A percentile compares a stretch with the other conserved stretches of the same genome.
Evolutionary conservation across 371 early-diverging fungal genomes (phyloP).

Genomic region (Mucor racemosus): DNA sequence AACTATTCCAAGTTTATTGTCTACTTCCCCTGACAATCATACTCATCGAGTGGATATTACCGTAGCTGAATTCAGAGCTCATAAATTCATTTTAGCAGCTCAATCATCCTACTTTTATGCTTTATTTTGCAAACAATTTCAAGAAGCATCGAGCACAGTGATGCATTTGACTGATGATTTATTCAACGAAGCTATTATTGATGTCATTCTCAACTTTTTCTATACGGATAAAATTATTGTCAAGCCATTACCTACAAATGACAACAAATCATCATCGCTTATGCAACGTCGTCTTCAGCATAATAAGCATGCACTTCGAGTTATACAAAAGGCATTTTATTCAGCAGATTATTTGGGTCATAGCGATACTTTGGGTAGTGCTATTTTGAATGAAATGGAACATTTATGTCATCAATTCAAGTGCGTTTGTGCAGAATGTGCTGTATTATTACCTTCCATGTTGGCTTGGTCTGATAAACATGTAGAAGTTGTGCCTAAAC

Average conservation of each 20-base stretch:
- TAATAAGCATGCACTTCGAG: slow-evolving; percentile 42
- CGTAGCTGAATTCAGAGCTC: slow-evolving; percentile 33
- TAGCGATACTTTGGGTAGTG: slow-evolving; percentile 33
- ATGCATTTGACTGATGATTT: slow-evolving; percentile 23
- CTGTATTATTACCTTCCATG: slow-evolving; percentile 48
- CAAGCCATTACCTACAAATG: slow-evolving; percentile 7
- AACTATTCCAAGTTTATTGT: slow-evolving; percentile 2
- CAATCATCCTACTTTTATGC: slow-evolving; percentile 51
- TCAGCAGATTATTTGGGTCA: slow-evolving; percentile 50
- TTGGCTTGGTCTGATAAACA: slow-evolving; percentile 46
- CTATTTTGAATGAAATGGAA: slow-evolving; percentile 39
- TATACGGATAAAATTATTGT: slow-evolving; percentile 26
- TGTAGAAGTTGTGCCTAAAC: slow-evolving; percentile 22
- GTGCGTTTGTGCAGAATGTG: slow-evolving; percentile 47
- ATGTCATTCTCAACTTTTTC: slow-evolving; percentile 16
- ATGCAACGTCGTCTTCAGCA: slow-evolving; percentile 29
- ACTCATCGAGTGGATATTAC: slow-evolving; percentile 10
- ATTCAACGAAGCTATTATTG: slow-evolving; percentile 25
- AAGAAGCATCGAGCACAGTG: slow-evolving; percentile 17
- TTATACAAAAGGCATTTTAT: slow-evolving; percentile 47
- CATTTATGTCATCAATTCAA: slow-evolving; percentile 47
- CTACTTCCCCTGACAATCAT: slow-evolving; percentile 18
- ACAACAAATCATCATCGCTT: slow-evolving; percentile 8
- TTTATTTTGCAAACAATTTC: slow-evolving; percentile 38
- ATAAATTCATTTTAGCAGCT: slow-evolving; percentile 48